Base-by-base conservation (phyloP, 2,329 filamentous ascomycete species). In the Pseudocercospora eumusae region DNA sequence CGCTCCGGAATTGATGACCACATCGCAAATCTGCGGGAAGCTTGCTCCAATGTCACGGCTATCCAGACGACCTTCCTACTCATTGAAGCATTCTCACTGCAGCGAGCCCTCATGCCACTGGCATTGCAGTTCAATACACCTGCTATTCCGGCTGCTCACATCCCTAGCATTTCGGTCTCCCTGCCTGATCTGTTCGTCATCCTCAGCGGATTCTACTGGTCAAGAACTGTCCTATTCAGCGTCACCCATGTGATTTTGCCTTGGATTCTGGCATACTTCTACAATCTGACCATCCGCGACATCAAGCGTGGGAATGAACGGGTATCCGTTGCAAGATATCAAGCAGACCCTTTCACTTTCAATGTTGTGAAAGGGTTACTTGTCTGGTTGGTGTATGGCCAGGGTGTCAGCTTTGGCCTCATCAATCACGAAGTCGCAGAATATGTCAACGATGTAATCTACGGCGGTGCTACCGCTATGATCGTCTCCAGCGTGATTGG, bases 361-460 rank as follows among this genome's bases (percentile, higher is more conserved):
- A 96, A 93, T 79, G 87, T 98, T 61, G 86, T 86, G 70, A 96
- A 96, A 81, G 93, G 89, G 0, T 75, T 98, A 59, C 77, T 93
- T 62, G 87, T 90, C 7, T 96, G 90, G 75, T 83, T 93, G 33
- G 87, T 96, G 18, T 96, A 93, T 74, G 85, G 83, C 9, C 86
- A 88, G 74, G 85, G 84, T 33, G 82, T 84, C 56, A 85, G 88
- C 60, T 80, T 84, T 53, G 88, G 88, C 31, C 80, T 87, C 57
- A 80, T 91, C 61, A 81, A 84, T 61, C 79, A 82, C 27, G 76
- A 80, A 15, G 84, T 86, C 6, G 86, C 91, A 54, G 78, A 78
- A 57, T 82, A 84, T 59, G 86, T 95, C 65, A 84, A 88, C 68
- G 77, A 78, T 2, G 85, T 88, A 44, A 78, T 93, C 49, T 90